Evolutionary conservation across 1,284 basidiomycete genomes (phyloP).

Genomic region (Earliella scabrosa): DNA sequence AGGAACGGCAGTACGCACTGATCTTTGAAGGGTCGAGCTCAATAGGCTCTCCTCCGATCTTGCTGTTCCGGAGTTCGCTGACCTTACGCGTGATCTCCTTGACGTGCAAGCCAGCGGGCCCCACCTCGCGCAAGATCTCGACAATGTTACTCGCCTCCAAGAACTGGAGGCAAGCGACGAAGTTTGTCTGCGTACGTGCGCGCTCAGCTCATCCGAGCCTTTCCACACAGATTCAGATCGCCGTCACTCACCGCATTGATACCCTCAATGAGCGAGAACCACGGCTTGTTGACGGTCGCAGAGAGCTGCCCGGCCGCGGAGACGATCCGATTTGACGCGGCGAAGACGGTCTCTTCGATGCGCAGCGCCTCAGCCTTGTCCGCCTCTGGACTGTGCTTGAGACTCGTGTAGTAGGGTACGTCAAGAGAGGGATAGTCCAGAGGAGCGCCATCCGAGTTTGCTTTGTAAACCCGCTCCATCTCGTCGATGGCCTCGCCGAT

Average conservation of each 20-base stretch:
- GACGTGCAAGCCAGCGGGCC: slow-evolving; percentile 59
- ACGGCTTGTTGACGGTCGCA: slow-evolving; percentile 49
- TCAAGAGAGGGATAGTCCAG: slow-evolving; percentile 66
- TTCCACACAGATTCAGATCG: neutral
- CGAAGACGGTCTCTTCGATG: slow-evolving; percentile 52
- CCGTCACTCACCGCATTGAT: neutral
- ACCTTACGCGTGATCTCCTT: slow-evolving; percentile 47
- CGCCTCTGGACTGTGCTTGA: slow-evolving; percentile 16
- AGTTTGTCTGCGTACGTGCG: neutral
- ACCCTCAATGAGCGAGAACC: slow-evolving; percentile 1
- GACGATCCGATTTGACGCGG: slow-evolving; percentile 59
- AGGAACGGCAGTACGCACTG: neutral
- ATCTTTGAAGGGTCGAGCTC: slow-evolving; percentile 15
- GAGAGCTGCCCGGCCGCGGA: slow-evolving; percentile 64
- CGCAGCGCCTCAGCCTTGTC: slow-evolving; percentile 49
- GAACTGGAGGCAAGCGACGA: slow-evolving; percentile 69
- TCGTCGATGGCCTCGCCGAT: slow-evolving; percentile 10
- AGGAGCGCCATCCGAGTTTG: neutral
- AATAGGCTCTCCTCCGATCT: neutral
- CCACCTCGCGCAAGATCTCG: slow-evolving; percentile 68
- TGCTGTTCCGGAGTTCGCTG: slow-evolving; percentile 6
- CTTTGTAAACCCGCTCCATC: slow-evolving; percentile 9
- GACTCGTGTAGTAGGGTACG: slow-evolving; percentile 45
- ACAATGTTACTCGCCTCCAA: slow-evolving; percentile 67
- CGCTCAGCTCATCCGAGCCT: too few species aligned